These are phyloP conservation scores for Neofusicoccum sp. DNA, from an alignment of 2,329 filamentous ascomycete genomes.

Conservation along the genomic window DNA sequence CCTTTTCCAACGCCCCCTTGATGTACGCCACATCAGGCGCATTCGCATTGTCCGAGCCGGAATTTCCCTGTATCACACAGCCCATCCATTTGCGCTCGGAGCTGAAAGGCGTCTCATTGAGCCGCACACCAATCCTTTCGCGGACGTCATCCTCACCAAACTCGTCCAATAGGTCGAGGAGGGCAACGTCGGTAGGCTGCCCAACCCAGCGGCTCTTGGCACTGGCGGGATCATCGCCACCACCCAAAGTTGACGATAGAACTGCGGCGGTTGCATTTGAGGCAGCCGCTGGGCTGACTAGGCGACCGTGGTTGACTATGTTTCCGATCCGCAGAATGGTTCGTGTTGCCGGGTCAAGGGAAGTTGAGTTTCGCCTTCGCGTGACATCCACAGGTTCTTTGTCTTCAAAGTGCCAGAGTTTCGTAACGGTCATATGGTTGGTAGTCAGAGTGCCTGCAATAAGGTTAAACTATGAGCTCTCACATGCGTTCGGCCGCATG, in stretches of 20 bases:
- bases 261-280: slow-evolving; percentile 78
- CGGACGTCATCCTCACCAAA: slow-evolving; percentile 92
- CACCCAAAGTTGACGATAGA: slow-evolving; percentile 77
- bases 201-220: slow-evolving; percentile 90
- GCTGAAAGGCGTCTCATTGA: slow-evolving; percentile 90
- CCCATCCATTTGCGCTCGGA: slow-evolving; percentile 99
- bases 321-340: slow-evolving; percentile 90
- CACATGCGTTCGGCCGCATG: not conserved
- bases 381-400: slow-evolving; percentile 59
- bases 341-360: slow-evolving; percentile 72
- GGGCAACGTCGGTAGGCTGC: slow-evolving; percentile 96
- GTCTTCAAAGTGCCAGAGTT: slow-evolving; percentile 91
- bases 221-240: slow-evolving; percentile 56
- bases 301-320: slow-evolving; percentile 89
- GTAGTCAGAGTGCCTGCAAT: slow-evolving; percentile 80
- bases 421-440: slow-evolving; percentile 97
- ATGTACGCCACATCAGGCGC: slow-evolving; percentile 87
- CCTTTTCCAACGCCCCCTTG: slow-evolving; percentile 89
- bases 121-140: slow-evolving; percentile 78
- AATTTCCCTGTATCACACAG: slow-evolving; percentile 67
- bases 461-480: not conserved
- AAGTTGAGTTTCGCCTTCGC: slow-evolving; percentile 53
- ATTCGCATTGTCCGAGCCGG: slow-evolving; percentile 53
- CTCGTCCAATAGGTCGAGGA: slow-evolving; percentile 87
- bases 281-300: slow-evolving; percentile 72